These are phyloP conservation scores for Elasticomyces elasticus DNA, from an alignment of 495 filamentous ascomycete species.

Conservation along the genomic window DNA sequence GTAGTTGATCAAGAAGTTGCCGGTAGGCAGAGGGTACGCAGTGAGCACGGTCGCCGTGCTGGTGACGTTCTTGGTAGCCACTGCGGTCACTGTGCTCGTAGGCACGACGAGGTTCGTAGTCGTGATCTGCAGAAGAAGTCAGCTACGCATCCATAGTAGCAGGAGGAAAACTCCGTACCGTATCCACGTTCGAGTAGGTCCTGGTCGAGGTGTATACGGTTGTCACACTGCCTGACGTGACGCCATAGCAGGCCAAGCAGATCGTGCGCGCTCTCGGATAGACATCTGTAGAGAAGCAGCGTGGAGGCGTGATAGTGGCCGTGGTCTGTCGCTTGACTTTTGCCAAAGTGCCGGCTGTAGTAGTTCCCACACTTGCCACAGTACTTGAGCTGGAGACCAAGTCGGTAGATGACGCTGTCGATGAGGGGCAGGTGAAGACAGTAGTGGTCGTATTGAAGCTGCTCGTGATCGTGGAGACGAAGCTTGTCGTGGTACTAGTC, in stretches of 20 bases:
- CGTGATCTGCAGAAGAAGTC: background rate
- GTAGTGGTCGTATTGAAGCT: background rate
- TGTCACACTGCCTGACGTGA: background rate
- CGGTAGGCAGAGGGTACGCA: background rate
- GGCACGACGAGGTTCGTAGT: background rate
- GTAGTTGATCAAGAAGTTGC: background rate
- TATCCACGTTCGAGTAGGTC: background rate
- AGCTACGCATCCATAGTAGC: background rate
- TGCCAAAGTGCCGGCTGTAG: background rate
- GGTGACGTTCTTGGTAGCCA: background rate
- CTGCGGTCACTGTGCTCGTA: background rate
- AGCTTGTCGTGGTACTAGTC: background rate
- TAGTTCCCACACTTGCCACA: background rate
- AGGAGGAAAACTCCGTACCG: background rate
- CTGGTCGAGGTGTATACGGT: background rate
- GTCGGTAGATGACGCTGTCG: background rate
- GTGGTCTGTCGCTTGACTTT: background rate
- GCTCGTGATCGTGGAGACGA: background rate
- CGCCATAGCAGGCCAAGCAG: background rate
- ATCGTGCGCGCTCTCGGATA: background rate
- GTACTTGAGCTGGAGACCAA: background rate
- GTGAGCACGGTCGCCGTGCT: background rate
- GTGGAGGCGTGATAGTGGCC: background rate
- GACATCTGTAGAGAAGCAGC: background rate
- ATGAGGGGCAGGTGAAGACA: background rate